A percentile compares a stretch with the other conserved stretches of the same genome.
Conservation (phyloP, 306 rosid genomes). For the Cyamopsis tetragonoloba region DNA sequence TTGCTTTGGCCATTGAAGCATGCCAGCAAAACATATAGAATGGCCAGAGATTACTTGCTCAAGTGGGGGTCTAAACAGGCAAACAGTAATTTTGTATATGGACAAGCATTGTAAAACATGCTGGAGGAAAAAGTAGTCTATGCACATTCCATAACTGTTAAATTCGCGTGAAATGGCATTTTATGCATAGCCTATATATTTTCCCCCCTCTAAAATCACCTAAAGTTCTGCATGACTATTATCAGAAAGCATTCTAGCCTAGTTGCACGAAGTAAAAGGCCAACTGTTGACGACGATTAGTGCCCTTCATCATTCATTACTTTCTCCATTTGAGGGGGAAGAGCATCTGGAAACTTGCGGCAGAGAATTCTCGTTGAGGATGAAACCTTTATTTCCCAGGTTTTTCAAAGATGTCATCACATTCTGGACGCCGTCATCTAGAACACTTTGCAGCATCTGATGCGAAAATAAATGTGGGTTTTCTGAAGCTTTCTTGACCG, state of each 20-base stretch:
- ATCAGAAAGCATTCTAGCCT: neutral
- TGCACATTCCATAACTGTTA: neutral
- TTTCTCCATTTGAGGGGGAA: neutral
- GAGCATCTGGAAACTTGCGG: neutral
- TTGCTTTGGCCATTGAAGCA: neutral
- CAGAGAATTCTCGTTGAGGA: conserved; percentile 24
- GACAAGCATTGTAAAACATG: neutral
- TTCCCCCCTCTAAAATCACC: neutral
- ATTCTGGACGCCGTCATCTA: conserved; percentile 8
- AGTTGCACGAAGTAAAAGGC: neutral
- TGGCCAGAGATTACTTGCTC: too few species aligned
- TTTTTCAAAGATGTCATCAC: conserved; percentile 22
- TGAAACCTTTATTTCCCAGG: neutral
- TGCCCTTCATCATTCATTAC: conserved; percentile 19
- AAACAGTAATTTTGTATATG: neutral
- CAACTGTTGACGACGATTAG: neutral
- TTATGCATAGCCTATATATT: neutral
- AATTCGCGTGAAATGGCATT: neutral
- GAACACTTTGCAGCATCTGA: conserved; percentile 29
- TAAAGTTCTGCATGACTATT: neutral
- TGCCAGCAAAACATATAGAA: too few species aligned
- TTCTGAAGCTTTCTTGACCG: conserved; percentile 30
- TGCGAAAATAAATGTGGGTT: conserved; percentile 32
- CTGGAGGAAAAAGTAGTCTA: neutral
- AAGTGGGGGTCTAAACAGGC: too few species aligned